Evolutionary conservation across 2,329 filamentous ascomycete genomes (phyloP).

Genomic region (Sporothrix humicola): DNA sequence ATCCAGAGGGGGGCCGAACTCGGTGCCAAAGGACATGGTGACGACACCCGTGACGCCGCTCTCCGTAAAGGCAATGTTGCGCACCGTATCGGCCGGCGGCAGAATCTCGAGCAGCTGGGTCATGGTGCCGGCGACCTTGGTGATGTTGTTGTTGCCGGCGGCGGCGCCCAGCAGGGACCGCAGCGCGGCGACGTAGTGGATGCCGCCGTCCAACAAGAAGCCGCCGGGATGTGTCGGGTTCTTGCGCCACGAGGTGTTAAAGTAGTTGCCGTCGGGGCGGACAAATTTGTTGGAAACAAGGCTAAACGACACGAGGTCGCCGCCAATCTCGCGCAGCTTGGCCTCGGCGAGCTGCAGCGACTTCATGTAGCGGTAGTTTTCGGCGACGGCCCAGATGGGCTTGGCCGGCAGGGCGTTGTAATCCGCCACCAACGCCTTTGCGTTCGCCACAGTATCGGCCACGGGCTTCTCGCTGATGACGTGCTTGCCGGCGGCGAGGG

Average conservation of each 20-base stretch:
- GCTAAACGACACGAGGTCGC: slow-evolving; percentile 46
- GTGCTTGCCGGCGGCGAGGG: slow-evolving; percentile 69
- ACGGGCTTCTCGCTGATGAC: slow-evolving; percentile 74
- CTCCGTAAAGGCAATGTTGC: slow-evolving; percentile 53
- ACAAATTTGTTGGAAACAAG: slow-evolving; percentile 54
- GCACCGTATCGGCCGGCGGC: slow-evolving; percentile 69
- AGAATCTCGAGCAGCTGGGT: slow-evolving; percentile 61
- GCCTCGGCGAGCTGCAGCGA: slow-evolving; percentile 39
- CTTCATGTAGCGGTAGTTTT: slow-evolving; percentile 68
- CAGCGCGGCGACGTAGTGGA: slow-evolving; percentile 71
- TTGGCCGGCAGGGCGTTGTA: slow-evolving; percentile 42
- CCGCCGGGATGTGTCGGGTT: slow-evolving; percentile 74
- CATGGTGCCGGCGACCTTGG: slow-evolving; percentile 60
- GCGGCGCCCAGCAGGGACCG: slow-evolving; percentile 60
- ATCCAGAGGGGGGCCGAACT: slow-evolving; percentile 42
- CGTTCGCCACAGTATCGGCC: slow-evolving; percentile 56
- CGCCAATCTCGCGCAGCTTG: slow-evolving; percentile 41
- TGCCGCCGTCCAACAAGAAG: slow-evolving; percentile 76
- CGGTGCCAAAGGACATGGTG: slow-evolving; percentile 43
- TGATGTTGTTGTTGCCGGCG: slow-evolving; percentile 46
- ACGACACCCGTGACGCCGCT: slow-evolving; percentile 41
- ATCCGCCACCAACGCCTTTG: slow-evolving; percentile 42
- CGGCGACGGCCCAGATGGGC: slow-evolving; percentile 66
- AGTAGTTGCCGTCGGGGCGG: slow-evolving; percentile 53
- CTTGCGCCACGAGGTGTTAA: slow-evolving; percentile 64